phyloP scores from a whole-genome alignment of 176 grass and related monocot species.

The Thinopyrum elongatum region DNA sequence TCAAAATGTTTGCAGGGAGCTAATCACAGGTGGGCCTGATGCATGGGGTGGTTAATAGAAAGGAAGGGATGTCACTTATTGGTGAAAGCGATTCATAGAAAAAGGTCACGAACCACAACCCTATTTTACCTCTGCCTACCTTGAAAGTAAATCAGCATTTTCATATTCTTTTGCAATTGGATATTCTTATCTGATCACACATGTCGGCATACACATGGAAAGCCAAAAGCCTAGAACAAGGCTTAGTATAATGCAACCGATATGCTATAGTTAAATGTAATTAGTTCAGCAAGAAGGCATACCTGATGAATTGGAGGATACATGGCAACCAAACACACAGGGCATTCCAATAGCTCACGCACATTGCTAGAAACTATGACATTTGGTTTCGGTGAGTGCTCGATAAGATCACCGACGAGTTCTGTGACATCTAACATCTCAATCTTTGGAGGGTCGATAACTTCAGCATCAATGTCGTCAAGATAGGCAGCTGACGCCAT shows the following conservation, averaged over 20 bases:
- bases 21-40: background rate
- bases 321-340: constrained; percentile 95
- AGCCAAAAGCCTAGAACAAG: constrained; percentile 14
- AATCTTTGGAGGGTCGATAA: constrained; percentile 67
- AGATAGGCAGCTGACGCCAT: constrained; percentile 76
- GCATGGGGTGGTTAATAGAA: background rate
- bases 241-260: background rate
- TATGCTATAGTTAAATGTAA: background rate
- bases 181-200: background rate
- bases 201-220: background rate
- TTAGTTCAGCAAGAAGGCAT: constrained; percentile 7
- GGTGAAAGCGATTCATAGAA: background rate
- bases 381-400: constrained; percentile 77
- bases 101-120: background rate
- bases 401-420: constrained; percentile 59
- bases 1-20: background rate
- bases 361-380: constrained; percentile 69
- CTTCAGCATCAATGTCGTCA: constrained; percentile 68
- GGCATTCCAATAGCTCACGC: constrained; percentile 87
- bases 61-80: background rate
- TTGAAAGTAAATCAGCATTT: background rate
- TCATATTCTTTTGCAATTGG: background rate
- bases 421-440: constrained; percentile 76
- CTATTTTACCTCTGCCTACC: background rate
- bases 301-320: constrained; percentile 99